These are phyloP conservation scores for Eutrema heterophyllum DNA, from an alignment of 345 rosid genomes.

Conservation along the genomic window DNA sequence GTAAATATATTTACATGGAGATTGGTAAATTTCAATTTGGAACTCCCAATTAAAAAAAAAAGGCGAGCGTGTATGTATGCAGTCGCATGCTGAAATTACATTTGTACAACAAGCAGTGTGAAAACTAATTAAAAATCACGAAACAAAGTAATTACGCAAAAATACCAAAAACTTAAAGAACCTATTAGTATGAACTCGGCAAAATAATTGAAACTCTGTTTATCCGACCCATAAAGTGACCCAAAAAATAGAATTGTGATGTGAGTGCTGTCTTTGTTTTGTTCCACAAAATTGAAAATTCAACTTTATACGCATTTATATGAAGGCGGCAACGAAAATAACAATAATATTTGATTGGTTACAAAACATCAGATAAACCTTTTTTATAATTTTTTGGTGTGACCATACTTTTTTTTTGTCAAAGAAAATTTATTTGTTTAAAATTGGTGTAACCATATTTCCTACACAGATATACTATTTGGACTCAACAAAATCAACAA, in stretches of 20 bases:
- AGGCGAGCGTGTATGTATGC: neutral
- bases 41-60: neutral
- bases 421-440: too few relatives aligned
- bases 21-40: too few relatives aligned
- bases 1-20: too few relatives aligned
- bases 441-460: too few relatives aligned
- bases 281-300: neutral
- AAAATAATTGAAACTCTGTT: neutral
- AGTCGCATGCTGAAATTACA: neutral
- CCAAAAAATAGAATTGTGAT: neutral
- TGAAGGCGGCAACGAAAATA: neutral
- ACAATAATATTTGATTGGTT: neutral
- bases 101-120: neutral
- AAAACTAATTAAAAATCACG: neutral
- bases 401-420: too few relatives aligned
- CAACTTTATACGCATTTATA: neutral
- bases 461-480: too few relatives aligned
- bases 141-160: neutral
- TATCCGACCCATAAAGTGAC: neutral
- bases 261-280: conserved; percentile 7
- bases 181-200: neutral
- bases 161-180: neutral
- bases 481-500: too few relatives aligned
- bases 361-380: neutral
- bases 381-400: neutral